Evolutionary conservation across 2,329 filamentous ascomycete genomes (phyloP).

Genomic region (Neurospora sp.): DNA sequence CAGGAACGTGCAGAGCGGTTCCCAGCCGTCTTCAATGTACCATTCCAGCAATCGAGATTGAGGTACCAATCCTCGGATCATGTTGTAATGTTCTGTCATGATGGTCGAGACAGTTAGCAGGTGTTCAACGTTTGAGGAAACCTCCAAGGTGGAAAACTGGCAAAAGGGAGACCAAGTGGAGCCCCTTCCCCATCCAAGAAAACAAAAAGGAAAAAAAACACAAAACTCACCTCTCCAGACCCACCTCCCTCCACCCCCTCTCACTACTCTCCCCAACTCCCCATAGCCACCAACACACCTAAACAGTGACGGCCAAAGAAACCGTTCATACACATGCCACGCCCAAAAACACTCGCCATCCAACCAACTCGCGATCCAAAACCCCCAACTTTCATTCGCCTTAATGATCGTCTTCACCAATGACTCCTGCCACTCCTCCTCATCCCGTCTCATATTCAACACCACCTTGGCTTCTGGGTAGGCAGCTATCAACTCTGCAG

Average conservation of each 20-base stretch:
- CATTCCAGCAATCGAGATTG: slow-evolving; percentile 24
- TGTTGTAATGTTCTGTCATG: slow-evolving; percentile 21
- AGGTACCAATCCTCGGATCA: slow-evolving; percentile 26
- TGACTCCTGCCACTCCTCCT: no score
- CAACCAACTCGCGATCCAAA: slow-evolving; percentile 20
- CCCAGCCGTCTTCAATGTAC: slow-evolving; percentile 30
- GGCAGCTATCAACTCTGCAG: no score
- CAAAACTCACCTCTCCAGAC: slow-evolving; percentile 17
- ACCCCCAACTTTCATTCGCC: no score
- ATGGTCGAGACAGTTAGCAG: neutral
- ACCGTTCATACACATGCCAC: slow-evolving; percentile 22
- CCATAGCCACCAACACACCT: slow-evolving; percentile 17
- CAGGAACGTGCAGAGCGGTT: slow-evolving; percentile 30
- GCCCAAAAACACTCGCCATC: slow-evolving; percentile 24
- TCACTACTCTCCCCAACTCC: slow-evolving; percentile 18
- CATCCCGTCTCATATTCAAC: no score
- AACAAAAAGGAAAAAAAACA: neutral
- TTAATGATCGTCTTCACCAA: no score
- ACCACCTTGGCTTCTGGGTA: no score
- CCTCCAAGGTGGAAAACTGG: no score
- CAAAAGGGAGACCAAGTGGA: no score
- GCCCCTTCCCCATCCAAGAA: neutral
- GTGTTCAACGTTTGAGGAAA: no score
- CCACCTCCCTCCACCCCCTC: slow-evolving; percentile 20
- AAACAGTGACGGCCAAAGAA: slow-evolving; percentile 23